Conservation (phyloP, 2,329 filamentous ascomycete genomes). For the Fusarium keratoplasticum region DNA sequence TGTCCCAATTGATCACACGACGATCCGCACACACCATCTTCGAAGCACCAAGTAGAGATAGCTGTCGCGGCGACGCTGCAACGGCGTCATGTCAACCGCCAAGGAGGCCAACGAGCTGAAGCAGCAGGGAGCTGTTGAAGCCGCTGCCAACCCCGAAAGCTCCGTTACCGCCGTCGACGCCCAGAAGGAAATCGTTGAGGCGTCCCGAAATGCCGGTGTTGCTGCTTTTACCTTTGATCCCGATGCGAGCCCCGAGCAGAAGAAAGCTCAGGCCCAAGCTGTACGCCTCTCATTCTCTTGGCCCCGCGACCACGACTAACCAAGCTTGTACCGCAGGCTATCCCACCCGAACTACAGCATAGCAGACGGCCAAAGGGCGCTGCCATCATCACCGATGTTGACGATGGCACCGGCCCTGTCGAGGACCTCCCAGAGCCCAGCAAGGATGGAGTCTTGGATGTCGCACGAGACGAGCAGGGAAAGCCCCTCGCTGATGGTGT, state of each 20-base stretch:
- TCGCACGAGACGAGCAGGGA: constrained; percentile 62
- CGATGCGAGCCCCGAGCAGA: constrained; percentile 84
- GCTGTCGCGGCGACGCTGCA: constrained; percentile 29
- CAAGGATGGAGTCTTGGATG: constrained; percentile 74
- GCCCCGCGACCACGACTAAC: constrained; percentile 17
- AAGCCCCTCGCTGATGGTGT: constrained; percentile 61
- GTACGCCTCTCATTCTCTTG: constrained; percentile 62
- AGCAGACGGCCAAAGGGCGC: constrained; percentile 65
- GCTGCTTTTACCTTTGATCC: constrained; percentile 89
- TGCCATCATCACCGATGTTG: constrained; percentile 82
- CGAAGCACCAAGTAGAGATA: constrained; percentile 20
- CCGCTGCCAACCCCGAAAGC: constrained; percentile 77
- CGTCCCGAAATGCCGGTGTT: constrained; percentile 83
- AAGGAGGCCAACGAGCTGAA: constrained; percentile 73
- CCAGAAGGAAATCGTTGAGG: constrained; percentile 78
- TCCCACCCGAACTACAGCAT: constrained; percentile 52
- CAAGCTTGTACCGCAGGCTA: constrained; percentile 45
- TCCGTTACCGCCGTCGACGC: constrained; percentile 76
- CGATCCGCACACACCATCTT: constrained; percentile 3
- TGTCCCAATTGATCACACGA: constrained; percentile 37
- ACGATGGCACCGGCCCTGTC: constrained; percentile 74
- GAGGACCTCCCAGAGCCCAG: constrained; percentile 83
- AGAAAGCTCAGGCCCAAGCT: constrained; percentile 80
- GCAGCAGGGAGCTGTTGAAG: constrained; percentile 82
- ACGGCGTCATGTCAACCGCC: constrained; percentile 49